Evolutionary conservation across 1,284 basidiomycete genomes (phyloP).

Genomic region (Ceratobasidium sp.): DNA sequence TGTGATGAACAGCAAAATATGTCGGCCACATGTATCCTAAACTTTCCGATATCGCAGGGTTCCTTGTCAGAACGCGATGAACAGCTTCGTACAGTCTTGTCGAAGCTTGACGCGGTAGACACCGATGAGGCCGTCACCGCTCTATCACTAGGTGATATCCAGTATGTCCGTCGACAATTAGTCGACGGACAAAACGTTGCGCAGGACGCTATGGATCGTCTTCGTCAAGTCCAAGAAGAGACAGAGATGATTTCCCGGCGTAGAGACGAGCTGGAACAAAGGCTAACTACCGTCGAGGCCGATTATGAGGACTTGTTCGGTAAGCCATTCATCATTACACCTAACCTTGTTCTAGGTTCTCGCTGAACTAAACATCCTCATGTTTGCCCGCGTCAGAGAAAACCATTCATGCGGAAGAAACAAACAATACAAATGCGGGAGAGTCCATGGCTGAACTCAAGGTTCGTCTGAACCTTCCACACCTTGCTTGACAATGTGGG

Average conservation of each 20-base stretch:
- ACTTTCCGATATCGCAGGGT: conserved; percentile 67
- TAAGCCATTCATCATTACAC: conserved; percentile 56
- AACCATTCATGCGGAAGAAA: conserved; percentile 86
- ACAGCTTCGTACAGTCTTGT: conserved; percentile 84
- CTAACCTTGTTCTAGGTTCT: background rate
- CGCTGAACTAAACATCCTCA: conserved; percentile 10
- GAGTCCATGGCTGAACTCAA: conserved; percentile 92
- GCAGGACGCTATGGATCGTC: conserved; percentile 90
- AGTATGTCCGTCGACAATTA: conserved; percentile 85
- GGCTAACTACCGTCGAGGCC: conserved; percentile 85
- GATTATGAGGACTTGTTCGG: conserved; percentile 98
- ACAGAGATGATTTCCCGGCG: conserved; percentile 87
- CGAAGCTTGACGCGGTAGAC: conserved; percentile 85
- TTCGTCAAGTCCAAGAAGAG: conserved; percentile 93
- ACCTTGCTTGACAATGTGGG: conserved; percentile 41
- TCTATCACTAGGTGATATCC: conserved; percentile 82
- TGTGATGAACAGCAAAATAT: conserved; percentile 53
- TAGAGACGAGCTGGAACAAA: conserved; percentile 88
- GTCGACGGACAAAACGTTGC: conserved; percentile 89
- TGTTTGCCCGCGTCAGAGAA: conserved; percentile 69
- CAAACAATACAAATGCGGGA: conserved; percentile 81
- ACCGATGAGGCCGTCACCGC: conserved; percentile 67
- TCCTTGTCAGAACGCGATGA: conserved; percentile 95
- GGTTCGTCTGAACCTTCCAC: conserved; percentile 64
- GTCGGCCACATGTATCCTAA: conserved; percentile 1